These are phyloP conservation scores for Triadica sebifera DNA, from an alignment of 345 rosid genomes.

Conservation along the genomic window DNA sequence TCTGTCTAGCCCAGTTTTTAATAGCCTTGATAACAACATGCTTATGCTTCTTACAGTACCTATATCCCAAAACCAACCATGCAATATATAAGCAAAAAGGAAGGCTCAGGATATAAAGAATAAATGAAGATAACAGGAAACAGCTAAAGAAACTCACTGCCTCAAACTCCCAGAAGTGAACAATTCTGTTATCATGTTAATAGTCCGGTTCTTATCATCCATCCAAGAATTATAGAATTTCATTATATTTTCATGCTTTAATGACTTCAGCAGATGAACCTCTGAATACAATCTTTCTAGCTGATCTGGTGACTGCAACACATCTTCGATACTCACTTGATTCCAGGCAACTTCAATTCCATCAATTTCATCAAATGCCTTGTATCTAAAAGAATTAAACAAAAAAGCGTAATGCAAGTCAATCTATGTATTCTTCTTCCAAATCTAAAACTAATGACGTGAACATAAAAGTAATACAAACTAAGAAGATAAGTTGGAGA, in stretches of 20 bases:
- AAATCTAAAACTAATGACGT: background rate
- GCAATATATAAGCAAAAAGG: slow-evolving; percentile 15
- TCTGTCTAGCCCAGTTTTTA: slow-evolving; percentile 94
- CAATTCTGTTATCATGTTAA: slow-evolving; percentile 92
- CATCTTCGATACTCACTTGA: slow-evolving; percentile 71
- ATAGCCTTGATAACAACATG: slow-evolving; percentile 79
- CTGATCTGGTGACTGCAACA: slow-evolving; percentile 67
- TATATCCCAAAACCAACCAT: slow-evolving; percentile 34
- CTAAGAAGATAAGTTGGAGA: slow-evolving; percentile 29
- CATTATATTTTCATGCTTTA: slow-evolving; percentile 78
- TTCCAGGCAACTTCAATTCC: slow-evolving; percentile 98
- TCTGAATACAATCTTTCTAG: slow-evolving; percentile 78
- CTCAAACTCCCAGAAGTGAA: slow-evolving; percentile 92
- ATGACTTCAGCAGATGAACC: slow-evolving; percentile 71
- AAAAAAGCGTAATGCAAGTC: slow-evolving; percentile 12
- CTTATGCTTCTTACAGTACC: slow-evolving; percentile 90
- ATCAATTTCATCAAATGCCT: slow-evolving; percentile 80
- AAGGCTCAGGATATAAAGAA: slow-evolving; percentile 10
- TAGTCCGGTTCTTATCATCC: slow-evolving; percentile 72
- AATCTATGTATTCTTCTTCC: background rate
- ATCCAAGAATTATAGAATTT: slow-evolving; percentile 84
- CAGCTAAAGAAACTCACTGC: slow-evolving; percentile 45
- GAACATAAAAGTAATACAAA: background rate
- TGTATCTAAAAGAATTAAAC: slow-evolving; percentile 50
- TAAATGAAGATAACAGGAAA: slow-evolving; percentile 2